phyloP scores from a whole-genome alignment of 2,329 filamentous ascomycete genomes.

The Xylaria polymorpha region DNA sequence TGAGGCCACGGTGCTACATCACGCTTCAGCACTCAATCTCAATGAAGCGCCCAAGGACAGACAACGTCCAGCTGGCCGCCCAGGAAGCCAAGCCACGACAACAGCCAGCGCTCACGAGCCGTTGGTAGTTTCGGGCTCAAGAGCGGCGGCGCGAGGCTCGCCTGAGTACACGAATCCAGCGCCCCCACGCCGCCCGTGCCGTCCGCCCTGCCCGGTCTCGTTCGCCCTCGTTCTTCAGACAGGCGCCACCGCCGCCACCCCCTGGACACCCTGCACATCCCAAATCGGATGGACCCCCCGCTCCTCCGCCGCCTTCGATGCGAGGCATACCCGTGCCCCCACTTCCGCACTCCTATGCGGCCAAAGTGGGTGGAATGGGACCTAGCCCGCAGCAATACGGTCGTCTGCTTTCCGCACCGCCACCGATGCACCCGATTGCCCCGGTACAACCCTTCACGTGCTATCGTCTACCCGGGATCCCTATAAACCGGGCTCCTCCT shows the following conservation, averaged over 20 bases:
- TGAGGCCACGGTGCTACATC: constrained; percentile 38
- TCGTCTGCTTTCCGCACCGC: constrained; percentile 23
- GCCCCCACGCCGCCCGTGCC: constrained; percentile 16
- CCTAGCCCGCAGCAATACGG: constrained; percentile 7
- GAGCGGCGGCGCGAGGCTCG: constrained; percentile 6
- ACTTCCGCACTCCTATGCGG: constrained; percentile 3
- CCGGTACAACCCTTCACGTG: constrained; percentile 6
- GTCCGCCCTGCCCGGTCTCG: constrained; percentile 28
- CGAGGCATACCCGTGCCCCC: constrained; percentile 21
- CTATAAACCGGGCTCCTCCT: constrained; percentile 3
- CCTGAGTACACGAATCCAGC: constrained; percentile 6
- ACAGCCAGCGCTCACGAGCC: constrained; percentile 14
- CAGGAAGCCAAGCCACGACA: not conserved
- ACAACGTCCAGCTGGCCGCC: constrained; percentile 16
- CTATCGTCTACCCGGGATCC: constrained; percentile 11
- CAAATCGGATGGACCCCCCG: constrained; percentile 21
- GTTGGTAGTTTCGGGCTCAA: constrained; percentile 16
- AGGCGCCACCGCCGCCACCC: constrained; percentile 26
- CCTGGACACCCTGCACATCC: constrained; percentile 20
- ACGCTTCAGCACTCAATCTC: not conserved
- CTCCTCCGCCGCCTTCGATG: constrained; percentile 27
- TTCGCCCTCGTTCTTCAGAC: constrained; percentile 22
- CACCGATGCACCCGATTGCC: constrained; percentile 1
- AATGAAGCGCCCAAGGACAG: constrained; percentile 14
- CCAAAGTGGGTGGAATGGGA: constrained; percentile 4